Evolutionary conservation across 352 stramenopile species (phyloP), one percentile per base, ranked within the genome.

Genomic region (Globisporangium cylindrosporum): DNA sequence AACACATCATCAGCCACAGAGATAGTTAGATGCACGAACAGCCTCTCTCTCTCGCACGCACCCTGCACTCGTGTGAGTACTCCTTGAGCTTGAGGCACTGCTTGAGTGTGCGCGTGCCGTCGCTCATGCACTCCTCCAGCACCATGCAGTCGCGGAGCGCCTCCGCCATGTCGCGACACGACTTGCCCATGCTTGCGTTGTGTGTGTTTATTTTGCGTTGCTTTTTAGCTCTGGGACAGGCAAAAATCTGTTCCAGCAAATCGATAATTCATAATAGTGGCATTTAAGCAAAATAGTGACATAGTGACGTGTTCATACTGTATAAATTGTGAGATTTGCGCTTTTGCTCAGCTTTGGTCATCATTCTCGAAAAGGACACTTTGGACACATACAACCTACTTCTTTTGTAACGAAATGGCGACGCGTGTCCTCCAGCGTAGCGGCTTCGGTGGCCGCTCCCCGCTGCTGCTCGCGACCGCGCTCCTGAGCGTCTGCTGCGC

Each of bases 71-170:
- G 67, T 93, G 67, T 32, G 69, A 72, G 73, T 79, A 92, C 60
- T 86, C 75, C 49, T 86, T 78, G 51, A 90, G 66, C 53, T 84
- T 78, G 24, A 94, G 81, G 73, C 87, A 94, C 73, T 90, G 57
- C 70, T 94, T 94, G 2, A 94, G 75, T 24, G 84, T 90, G 60
- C 74, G 79, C 29, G 77, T 87, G 38, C 84, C 83, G 76, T 92
- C 85, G 53, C 70, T 79, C 87, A 94, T 94, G 68, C 87, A 94
- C 66, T 90, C 80, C 57, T 89, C 74, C 69, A 81, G 63, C 34
- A 90, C 24, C 87, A 94, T 94, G 73, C 87, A 94, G 70, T 93
- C 83, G 24, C 84, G 83, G 59, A 94, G 74, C 65, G 82, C 81
- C 69, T 91, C 83, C 20, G 87, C 87, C 83, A 93, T 93, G 66